A percentile compares a stretch with the other conserved stretches of the same genome.
phyloP scores from a whole-genome alignment of 1,284 basidiomycete genomes.

The Irpex sp. region DNA sequence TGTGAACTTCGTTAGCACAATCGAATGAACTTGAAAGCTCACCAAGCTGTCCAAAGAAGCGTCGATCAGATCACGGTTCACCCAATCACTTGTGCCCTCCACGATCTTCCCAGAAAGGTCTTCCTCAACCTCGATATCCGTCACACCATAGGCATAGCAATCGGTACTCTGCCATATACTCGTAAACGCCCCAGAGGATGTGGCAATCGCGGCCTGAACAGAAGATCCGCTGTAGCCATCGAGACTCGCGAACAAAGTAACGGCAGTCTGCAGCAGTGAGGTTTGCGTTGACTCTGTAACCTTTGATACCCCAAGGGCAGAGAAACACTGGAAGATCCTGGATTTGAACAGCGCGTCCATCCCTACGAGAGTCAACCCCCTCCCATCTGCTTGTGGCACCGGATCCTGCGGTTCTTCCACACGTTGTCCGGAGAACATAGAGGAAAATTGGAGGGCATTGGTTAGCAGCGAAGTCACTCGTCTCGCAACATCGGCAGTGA shows the following conservation, averaged over 20 bases:
- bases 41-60: slow-evolving; percentile 75
- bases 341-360: slow-evolving; percentile 84
- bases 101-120: slow-evolving; percentile 28
- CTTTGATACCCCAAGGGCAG: slow-evolving; percentile 73
- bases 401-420: slow-evolving; percentile 46
- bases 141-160: slow-evolving; percentile 92
- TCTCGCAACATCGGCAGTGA: slow-evolving; percentile 89
- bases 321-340: slow-evolving; percentile 89
- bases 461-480: slow-evolving; percentile 84
- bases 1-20: background rate
- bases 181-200: slow-evolving; percentile 82
- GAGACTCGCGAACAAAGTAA: slow-evolving; percentile 85
- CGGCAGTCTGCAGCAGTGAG: slow-evolving; percentile 78
- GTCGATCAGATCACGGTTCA: slow-evolving; percentile 80
- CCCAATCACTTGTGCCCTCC: slow-evolving; percentile 44
- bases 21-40: slow-evolving; percentile 20
- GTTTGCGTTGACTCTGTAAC: slow-evolving; percentile 83
- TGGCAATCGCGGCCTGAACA: slow-evolving; percentile 90
- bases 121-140: slow-evolving; percentile 60
- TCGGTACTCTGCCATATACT: slow-evolving; percentile 87
- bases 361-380: slow-evolving; percentile 65
- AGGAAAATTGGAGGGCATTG: slow-evolving; percentile 89
- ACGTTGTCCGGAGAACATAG: slow-evolving; percentile 55
- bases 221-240: slow-evolving; percentile 78
- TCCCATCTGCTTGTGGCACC: slow-evolving; percentile 34